Evolutionary conservation across 169 alveolate species (phyloP).

Genomic region (Plasmodium billcollinsi): DNA sequence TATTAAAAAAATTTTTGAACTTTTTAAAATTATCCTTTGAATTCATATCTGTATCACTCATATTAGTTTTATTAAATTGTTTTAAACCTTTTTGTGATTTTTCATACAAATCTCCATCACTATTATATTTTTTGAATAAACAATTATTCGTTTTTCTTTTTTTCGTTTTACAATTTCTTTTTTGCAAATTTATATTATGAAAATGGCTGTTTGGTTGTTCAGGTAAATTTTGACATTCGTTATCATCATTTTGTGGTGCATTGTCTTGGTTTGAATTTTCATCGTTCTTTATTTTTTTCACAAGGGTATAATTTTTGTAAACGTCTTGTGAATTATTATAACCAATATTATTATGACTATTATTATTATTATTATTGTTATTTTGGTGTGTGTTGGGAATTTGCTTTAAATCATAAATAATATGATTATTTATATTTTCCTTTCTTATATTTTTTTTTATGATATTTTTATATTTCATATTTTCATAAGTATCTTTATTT

Average conservation of each 20-base stretch:
- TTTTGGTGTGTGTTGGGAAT: no score
- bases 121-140: constrained; percentile 18
- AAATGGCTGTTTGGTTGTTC: not conserved
- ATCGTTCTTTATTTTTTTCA: not conserved
- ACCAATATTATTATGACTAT: not conserved
- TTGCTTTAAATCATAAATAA: no score
- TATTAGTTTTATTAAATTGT: not conserved
- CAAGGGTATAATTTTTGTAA: not conserved
- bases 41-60: constrained; percentile 41
- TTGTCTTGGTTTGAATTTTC: not conserved
- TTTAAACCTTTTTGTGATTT: not conserved
- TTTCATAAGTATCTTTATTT: constrained; percentile 10
- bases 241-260: not conserved
- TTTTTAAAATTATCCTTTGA: constrained; percentile 17
- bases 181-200: not conserved
- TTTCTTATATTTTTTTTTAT: constrained; percentile 15
- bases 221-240: not conserved
- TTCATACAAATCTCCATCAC: constrained; percentile 71
- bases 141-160: constrained; percentile 10
- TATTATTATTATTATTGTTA: not conserved
- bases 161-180: not conserved
- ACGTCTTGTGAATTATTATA: not conserved
- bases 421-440: constrained; percentile 1
- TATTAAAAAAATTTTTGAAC: not conserved
- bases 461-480: not conserved